Conservation (phyloP, 1,139 yeast species). For the Geotrichum fermentans region DNA sequence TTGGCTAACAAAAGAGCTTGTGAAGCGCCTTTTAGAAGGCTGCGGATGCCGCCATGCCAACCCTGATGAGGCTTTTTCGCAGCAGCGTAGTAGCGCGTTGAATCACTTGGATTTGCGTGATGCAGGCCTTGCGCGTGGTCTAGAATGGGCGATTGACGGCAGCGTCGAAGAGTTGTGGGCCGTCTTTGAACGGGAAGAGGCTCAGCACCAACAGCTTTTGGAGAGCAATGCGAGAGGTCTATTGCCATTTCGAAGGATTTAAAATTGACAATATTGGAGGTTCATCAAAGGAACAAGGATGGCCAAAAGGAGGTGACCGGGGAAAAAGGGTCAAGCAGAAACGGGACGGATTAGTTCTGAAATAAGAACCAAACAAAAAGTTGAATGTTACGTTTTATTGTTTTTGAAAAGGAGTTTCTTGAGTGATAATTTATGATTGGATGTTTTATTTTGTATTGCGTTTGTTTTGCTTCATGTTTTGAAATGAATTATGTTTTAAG, state of each 20-base stretch:
- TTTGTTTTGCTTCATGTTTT: too few species aligned
- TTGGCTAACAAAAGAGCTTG: conserved; percentile 28
- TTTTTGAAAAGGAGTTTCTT: too few species aligned
- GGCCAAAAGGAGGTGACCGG: too few species aligned
- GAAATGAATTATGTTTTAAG: too few species aligned
- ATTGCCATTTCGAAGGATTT: neutral
- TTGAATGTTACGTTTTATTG: too few species aligned
- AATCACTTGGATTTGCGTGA: conserved; percentile 23
- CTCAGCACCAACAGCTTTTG: neutral
- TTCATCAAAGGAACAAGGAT: too few species aligned
- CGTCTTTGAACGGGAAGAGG: neutral
- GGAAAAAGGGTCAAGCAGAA: too few species aligned
- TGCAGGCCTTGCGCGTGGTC: conserved; percentile 25
- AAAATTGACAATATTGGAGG: too few species aligned
- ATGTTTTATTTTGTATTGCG: too few species aligned
- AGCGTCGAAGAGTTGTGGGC: conserved; percentile 2
- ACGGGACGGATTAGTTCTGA: too few species aligned
- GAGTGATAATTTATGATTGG: too few species aligned
- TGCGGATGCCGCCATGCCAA: neutral
- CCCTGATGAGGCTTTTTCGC: conserved; percentile 12
- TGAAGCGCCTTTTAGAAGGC: conserved; percentile 15
- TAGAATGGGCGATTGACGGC: conserved; percentile 26
- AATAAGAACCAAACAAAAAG: too few species aligned
- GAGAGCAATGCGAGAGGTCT: neutral
- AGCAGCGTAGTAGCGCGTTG: conserved; percentile 1